These are phyloP conservation scores for Leptographium radiaticola DNA, from an alignment of 2,329 filamentous ascomycete genomes.

Conservation along the genomic window DNA sequence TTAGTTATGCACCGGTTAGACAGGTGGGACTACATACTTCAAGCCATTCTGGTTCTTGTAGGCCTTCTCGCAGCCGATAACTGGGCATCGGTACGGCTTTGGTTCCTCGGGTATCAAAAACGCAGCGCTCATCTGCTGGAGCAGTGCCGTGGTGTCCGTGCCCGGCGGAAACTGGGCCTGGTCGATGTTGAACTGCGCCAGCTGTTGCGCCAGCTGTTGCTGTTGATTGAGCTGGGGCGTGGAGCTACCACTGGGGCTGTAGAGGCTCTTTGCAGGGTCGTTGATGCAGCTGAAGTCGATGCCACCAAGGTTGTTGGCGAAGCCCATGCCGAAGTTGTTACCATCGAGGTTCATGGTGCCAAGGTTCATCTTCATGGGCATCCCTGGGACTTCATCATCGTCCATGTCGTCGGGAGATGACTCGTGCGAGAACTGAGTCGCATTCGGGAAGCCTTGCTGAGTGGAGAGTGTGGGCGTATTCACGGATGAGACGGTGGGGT, in stretches of 20 bases:
- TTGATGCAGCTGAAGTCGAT: conserved; percentile 56
- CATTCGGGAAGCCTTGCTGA: conserved; percentile 47
- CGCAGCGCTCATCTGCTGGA: conserved; percentile 40
- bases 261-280: conserved; percentile 86
- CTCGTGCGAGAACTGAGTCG: conserved; percentile 30
- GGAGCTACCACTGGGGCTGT: conserved; percentile 65
- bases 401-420: conserved; percentile 52
- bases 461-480: conserved; percentile 87
- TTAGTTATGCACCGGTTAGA: conserved; percentile 4
- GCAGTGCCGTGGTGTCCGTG: conserved; percentile 50
- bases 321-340: conserved; percentile 34
- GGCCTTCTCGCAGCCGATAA: conserved; percentile 96
- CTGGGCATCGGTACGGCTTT: conserved; percentile 94
- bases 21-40: conserved; percentile 50
- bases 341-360: conserved; percentile 46
- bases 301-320: conserved; percentile 33
- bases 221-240: conserved; percentile 42
- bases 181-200: conserved; percentile 62
- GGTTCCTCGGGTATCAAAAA: conserved; percentile 73
- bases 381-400: conserved; percentile 58
- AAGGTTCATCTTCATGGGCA: conserved; percentile 44
- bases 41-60: conserved; percentile 99
- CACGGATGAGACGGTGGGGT: conserved; percentile 91
- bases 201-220: conserved; percentile 52
- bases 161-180: conserved; percentile 64